Conservation (phyloP, 805 yeast species). For the Cyberlindnera euphorbiae region DNA sequence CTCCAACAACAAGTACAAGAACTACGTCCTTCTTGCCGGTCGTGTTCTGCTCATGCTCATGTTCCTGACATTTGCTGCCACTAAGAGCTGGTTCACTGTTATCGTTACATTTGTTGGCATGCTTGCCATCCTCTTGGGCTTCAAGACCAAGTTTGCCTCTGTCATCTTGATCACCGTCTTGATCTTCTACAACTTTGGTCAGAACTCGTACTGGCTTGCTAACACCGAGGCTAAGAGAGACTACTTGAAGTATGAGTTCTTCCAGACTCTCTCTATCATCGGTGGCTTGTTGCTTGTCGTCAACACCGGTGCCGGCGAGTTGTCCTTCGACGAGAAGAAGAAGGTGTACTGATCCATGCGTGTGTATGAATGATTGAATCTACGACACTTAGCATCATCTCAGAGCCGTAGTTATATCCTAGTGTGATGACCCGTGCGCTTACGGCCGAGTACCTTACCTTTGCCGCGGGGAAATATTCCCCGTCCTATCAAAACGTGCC, state of each 20-base stretch:
- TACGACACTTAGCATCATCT: too few species aligned
- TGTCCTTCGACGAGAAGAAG: constrained; percentile 92
- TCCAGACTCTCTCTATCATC: constrained; percentile 89
- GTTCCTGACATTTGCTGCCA: constrained; percentile 79
- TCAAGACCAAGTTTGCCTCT: constrained; percentile 88
- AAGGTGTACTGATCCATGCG: constrained; percentile 59
- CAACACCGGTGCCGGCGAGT: constrained; percentile 94
- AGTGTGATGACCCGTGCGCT: too few species aligned
- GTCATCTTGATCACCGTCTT: constrained; percentile 61
- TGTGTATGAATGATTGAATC: not conserved
- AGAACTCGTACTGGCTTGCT: constrained; percentile 86
- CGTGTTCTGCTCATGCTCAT: constrained; percentile 79
- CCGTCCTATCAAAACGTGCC: too few species aligned
- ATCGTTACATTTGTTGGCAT: constrained; percentile 66
- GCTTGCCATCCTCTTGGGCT: constrained; percentile 81
- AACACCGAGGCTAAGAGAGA: constrained; percentile 73
- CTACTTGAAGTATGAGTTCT: constrained; percentile 85
- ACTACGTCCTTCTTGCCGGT: constrained; percentile 82
- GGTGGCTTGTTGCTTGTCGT: constrained; percentile 91
- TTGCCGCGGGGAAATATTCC: too few species aligned
- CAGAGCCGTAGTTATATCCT: too few species aligned
- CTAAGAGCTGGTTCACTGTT: constrained; percentile 66
- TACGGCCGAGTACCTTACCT: too few species aligned
- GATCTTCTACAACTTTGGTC: constrained; percentile 67
- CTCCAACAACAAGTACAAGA: constrained; percentile 61